Percentiles rank a stretch among this genome's conserved stretches.
Conservation (phyloP, 805 yeast species). For the Clavispora vitiphila region DNA sequence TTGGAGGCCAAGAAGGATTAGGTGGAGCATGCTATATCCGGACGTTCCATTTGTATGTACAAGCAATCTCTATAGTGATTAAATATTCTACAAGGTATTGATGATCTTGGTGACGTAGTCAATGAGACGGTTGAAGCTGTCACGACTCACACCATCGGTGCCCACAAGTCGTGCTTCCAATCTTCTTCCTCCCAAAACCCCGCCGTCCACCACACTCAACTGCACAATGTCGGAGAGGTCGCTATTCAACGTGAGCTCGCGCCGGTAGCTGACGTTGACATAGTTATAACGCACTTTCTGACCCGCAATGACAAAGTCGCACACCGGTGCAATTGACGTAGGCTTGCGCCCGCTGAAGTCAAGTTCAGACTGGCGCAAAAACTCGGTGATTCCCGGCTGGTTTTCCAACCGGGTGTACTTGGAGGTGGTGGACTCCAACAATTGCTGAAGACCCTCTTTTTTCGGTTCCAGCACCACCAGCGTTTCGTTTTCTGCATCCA, state of each 20-base stretch:
- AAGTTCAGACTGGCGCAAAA: conserved; percentile 32
- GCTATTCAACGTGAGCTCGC: conserved; percentile 40
- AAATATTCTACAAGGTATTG: conserved; percentile 10
- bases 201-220: conserved; percentile 50
- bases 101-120: conserved; percentile 17
- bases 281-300: conserved; percentile 39
- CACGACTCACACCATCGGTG: conserved; percentile 15
- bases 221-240: conserved; percentile 33
- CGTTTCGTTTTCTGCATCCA: neutral
- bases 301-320: conserved; percentile 37
- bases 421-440: conserved; percentile 13
- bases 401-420: conserved; percentile 24
- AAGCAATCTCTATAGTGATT: neutral
- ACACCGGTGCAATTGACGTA: conserved; percentile 32
- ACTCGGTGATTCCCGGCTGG: conserved; percentile 42
- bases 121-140: conserved; percentile 22
- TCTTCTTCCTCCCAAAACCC: conserved; percentile 50
- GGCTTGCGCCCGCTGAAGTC: conserved; percentile 35
- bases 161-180: conserved; percentile 28
- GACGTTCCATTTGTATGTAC: neutral
- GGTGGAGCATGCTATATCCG: neutral
- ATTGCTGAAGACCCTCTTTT: neutral
- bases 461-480: neutral
- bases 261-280: conserved; percentile 38
- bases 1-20: conserved; percentile 41